Evolutionary conservation across 495 filamentous ascomycete genomes (phyloP).

Genomic region (Tuber umbilicatum): DNA sequence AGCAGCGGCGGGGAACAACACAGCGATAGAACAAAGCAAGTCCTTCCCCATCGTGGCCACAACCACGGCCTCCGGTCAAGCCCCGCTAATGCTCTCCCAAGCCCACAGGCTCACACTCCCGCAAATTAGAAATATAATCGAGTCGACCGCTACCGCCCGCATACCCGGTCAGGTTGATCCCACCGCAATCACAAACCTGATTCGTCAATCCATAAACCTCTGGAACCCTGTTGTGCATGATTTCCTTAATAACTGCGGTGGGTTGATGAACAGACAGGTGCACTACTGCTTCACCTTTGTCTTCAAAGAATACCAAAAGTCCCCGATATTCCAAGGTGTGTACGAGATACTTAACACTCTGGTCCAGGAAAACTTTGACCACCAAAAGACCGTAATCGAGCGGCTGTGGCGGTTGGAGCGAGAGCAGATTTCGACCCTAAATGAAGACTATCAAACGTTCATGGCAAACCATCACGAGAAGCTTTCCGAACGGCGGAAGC

Average conservation of each 20-base stretch:
- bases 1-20: not conserved
- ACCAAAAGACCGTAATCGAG: slow-evolving; percentile 12
- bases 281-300: slow-evolving; percentile 16
- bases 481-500: slow-evolving; percentile 15
- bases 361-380: slow-evolving; percentile 13
- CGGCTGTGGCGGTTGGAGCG: slow-evolving; percentile 23
- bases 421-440: slow-evolving; percentile 34
- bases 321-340: slow-evolving; percentile 21
- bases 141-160: slow-evolving; percentile 36
- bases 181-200: slow-evolving; percentile 41
- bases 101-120: slow-evolving; percentile 38
- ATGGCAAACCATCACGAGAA: slow-evolving; percentile 22
- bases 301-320: slow-evolving; percentile 31
- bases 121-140: slow-evolving; percentile 41
- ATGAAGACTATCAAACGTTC: slow-evolving; percentile 30
- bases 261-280: slow-evolving; percentile 15
- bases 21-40: slow-evolving; percentile 4
- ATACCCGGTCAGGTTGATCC: slow-evolving; percentile 43
- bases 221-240: slow-evolving; percentile 24
- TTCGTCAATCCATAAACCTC: slow-evolving; percentile 19
- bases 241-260: slow-evolving; percentile 18
- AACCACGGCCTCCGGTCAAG: not conserved
- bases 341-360: slow-evolving; percentile 22
- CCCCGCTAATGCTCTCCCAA: slow-evolving; percentile 9
- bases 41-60: slow-evolving; percentile 2